These are phyloP conservation scores for Ogataea hybrid DNA, from an alignment of 1,139 yeast species.

Conservation along the genomic window DNA sequence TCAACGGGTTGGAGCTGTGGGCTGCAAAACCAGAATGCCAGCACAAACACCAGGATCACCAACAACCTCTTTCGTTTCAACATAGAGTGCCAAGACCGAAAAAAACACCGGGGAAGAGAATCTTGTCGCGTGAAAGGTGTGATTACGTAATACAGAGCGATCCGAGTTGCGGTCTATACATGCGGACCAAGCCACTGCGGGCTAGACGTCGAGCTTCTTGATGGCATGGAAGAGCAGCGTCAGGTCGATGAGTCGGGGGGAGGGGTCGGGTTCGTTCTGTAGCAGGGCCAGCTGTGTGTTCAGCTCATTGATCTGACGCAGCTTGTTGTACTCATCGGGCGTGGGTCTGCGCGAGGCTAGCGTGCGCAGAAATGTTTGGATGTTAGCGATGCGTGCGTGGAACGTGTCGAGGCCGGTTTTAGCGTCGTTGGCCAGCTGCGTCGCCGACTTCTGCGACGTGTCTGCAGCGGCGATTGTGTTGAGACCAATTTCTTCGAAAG, in stretches of 20 bases:
- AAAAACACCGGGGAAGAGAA: not conserved
- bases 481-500: conserved; percentile 16
- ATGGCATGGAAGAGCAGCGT: conserved; percentile 12
- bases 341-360: conserved; percentile 1
- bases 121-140: not conserved
- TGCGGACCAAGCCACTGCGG: too few relatives aligned
- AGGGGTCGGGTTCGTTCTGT: not conserved
- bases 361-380: conserved; percentile 2
- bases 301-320: conserved; percentile 4
- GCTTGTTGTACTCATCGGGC: conserved; percentile 2
- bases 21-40: not conserved
- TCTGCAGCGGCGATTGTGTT: conserved; percentile 10
- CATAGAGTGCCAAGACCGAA: not conserved
- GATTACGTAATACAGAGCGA: not conserved
- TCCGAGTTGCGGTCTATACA: not conserved
- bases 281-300: conserved; percentile 1
- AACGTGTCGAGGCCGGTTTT: not conserved
- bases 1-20: not conserved
- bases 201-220: conserved; percentile 7
- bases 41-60: not conserved
- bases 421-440: not conserved
- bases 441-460: conserved; percentile 4
- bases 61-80: conserved; percentile 1
- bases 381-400: not conserved
- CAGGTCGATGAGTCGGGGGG: conserved; percentile 11